Percentiles rank a stretch among this genome's conserved stretches.
Evolutionary conservation across 257 asterid genomes (phyloP).

Genomic region (Solanum neorickii): DNA sequence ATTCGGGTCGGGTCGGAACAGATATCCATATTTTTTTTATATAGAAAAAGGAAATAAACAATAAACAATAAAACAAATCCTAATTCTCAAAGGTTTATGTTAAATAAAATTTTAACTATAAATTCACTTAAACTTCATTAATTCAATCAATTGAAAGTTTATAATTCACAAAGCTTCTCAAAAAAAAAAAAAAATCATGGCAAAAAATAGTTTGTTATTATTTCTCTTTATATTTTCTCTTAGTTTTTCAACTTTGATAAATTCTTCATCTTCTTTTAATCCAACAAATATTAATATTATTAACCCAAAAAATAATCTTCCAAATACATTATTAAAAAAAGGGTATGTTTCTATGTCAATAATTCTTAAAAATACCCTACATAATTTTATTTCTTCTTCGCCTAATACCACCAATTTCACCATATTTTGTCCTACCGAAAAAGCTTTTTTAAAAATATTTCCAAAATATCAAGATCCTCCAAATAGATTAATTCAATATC

Average conservation of each 20-base stretch:
- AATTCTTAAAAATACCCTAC: neutral
- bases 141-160: neutral
- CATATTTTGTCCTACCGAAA: neutral
- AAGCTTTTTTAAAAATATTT: neutral
- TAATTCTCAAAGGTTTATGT: neutral
- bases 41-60: neutral
- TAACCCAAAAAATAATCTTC: neutral
- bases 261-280: neutral
- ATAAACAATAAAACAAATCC: neutral
- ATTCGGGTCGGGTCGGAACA: neutral
- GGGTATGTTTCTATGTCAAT: neutral
- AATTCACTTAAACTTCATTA: neutral
- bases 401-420: neutral
- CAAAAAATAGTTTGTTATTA: neutral
- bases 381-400: neutral
- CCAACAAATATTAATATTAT: neutral
- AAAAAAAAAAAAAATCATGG: neutral
- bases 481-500: neutral
- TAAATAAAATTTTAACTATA: neutral
- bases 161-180: neutral
- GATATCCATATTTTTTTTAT: too few species aligned
- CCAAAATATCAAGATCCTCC: neutral
- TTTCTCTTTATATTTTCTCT: neutral
- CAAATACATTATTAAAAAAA: neutral
- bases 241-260: neutral